Conservation (phyloP, 768 basidiomycete genomes). For the Porphyrellus cyaneotinctus region DNA sequence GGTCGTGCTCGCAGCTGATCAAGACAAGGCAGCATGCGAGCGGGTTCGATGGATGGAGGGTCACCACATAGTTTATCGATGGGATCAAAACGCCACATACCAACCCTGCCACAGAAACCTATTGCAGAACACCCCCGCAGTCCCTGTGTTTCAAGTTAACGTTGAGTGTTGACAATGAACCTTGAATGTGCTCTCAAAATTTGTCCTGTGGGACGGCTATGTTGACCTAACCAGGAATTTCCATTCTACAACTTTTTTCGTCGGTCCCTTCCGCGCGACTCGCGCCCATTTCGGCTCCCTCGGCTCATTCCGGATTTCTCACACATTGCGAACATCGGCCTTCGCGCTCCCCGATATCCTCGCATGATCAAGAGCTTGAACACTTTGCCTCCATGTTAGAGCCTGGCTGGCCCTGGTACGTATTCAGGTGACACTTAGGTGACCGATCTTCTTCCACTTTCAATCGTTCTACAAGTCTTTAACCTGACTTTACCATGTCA, state of each 20-base stretch:
- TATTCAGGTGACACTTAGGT: too few species aligned
- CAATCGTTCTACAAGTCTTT: too few species aligned
- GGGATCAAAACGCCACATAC: background rate
- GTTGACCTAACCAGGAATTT: too few species aligned
- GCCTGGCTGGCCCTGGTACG: too few species aligned
- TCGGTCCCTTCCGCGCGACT: background rate
- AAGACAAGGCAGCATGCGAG: background rate
- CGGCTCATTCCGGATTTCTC: background rate
- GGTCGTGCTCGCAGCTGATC: background rate
- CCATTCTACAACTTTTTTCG: background rate
- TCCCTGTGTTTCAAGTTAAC: background rate
- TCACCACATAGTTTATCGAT: background rate
- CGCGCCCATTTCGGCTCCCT: background rate
- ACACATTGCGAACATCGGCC: conserved; percentile 3
- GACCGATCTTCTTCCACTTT: too few species aligned
- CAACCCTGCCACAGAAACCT: background rate
- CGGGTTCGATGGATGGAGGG: background rate
- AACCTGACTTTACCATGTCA: too few species aligned
- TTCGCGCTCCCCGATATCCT: background rate
- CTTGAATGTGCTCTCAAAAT: background rate
- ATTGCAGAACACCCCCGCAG: background rate
- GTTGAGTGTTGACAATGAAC: too few species aligned
- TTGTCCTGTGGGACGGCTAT: background rate
- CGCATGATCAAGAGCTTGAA: too few species aligned
- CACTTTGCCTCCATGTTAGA: too few species aligned